Conservation (phyloP, 805 yeast species). For the Spathaspora sp. region DNA sequence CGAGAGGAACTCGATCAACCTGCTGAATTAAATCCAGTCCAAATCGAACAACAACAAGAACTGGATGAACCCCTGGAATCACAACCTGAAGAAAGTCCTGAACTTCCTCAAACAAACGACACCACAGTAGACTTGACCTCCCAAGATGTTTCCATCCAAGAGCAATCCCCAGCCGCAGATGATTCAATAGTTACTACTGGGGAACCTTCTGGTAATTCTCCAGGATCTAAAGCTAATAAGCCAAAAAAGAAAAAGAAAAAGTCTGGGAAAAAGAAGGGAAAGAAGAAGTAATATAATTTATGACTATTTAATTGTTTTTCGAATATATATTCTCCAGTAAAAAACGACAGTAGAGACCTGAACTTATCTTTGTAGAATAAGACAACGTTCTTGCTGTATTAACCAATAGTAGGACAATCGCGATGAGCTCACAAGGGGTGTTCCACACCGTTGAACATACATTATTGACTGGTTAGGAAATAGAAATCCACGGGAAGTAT, state of each 20-base stretch:
- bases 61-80: not conserved
- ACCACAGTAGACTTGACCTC: not conserved
- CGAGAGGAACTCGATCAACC: not conserved
- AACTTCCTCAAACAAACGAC: not conserved
- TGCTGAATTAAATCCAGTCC: not conserved
- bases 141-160: no score
- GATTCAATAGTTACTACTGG: not conserved
- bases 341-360: no score
- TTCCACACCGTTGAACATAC: no score
- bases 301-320: not conserved
- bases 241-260: constrained; percentile 12
- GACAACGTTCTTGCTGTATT: no score
- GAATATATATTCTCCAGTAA: not conserved
- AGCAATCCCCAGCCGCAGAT: no score
- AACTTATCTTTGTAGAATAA: no score
- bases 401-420: no score
- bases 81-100: not conserved
- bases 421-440: no score
- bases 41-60: not conserved
- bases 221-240: not conserved
- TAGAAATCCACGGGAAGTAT: no score
- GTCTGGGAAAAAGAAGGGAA: constrained; percentile 9
- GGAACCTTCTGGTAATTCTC: not conserved
- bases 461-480: no score
- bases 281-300: constrained; percentile 6